Percentiles rank a stretch among this genome's conserved stretches.
These are phyloP conservation scores for Phialocephala subalpina DNA, from an alignment of 2,329 filamentous ascomycete genomes.

Conservation along the genomic window DNA sequence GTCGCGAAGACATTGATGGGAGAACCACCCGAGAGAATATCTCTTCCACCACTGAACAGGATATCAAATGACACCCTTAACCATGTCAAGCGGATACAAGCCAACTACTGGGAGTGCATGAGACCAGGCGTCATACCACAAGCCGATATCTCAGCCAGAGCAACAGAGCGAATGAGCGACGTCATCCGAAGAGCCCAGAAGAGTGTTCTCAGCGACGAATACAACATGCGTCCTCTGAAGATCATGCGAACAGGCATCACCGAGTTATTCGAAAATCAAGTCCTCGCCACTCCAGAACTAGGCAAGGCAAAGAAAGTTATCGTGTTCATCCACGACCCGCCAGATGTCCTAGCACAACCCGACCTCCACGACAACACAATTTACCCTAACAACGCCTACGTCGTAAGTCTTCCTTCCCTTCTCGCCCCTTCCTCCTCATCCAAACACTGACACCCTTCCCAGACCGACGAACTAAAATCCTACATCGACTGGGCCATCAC, in stretches of 20 bases:
- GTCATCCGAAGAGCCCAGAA: conserved; percentile 81
- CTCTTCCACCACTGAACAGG: conserved; percentile 63
- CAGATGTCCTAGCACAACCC: conserved; percentile 72
- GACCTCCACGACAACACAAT: conserved; percentile 76
- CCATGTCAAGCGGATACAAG: conserved; percentile 66
- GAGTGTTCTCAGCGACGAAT: conserved; percentile 72
- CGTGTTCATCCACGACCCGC: conserved; percentile 91
- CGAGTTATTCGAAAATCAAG: conserved; percentile 84
- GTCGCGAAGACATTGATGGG: conserved; percentile 95
- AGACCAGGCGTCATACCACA: conserved; percentile 70
- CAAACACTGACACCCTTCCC: too few species aligned
- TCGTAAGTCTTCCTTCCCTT: too few species aligned
- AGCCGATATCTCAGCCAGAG: conserved; percentile 58
- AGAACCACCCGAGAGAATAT: conserved; percentile 77
- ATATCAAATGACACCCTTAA: conserved; percentile 64
- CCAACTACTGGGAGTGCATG: conserved; percentile 88
- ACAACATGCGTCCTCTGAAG: conserved; percentile 81
- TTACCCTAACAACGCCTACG: conserved; percentile 85
- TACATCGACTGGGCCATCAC: conserved; percentile 86
- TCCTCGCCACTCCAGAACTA: conserved; percentile 80
- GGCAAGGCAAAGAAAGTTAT: conserved; percentile 73
- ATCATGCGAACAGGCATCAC: conserved; percentile 78
- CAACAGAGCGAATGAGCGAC: conserved; percentile 75
- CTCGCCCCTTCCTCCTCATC: too few species aligned
- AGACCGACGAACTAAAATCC: conserved; percentile 82